Conservation (phyloP, 2,329 filamentous ascomycete genomes). For the Akanthomyces uredinophilus region DNA sequence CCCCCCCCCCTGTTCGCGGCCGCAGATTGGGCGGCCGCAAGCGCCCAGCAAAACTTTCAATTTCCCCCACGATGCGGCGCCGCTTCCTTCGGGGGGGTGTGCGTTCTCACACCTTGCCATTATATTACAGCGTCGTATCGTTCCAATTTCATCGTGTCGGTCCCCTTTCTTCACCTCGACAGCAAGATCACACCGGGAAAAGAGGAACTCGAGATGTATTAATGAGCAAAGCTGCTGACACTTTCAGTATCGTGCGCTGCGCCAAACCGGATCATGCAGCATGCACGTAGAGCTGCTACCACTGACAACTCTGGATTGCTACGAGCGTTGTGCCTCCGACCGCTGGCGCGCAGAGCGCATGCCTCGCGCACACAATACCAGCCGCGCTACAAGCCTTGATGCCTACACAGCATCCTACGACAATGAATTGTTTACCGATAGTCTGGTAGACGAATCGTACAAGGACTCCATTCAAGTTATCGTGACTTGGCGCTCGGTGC, state of each 20-base stretch:
- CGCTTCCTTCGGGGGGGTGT: too few relatives aligned
- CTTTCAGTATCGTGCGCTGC: neutral
- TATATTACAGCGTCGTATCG: slow-evolving; percentile 1
- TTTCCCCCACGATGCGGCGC: neutral
- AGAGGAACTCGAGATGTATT: neutral
- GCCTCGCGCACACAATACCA: neutral
- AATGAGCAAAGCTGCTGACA: too few relatives aligned
- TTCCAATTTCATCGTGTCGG: neutral
- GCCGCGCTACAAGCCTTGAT: too few relatives aligned
- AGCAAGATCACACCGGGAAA: neutral
- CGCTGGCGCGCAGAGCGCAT: neutral
- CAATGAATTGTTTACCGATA: too few relatives aligned
- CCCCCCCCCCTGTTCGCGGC: neutral
- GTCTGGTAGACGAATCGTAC: too few relatives aligned
- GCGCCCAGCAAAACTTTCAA: neutral
- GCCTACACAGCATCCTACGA: neutral
- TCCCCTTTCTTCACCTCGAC: neutral
- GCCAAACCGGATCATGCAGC: neutral
- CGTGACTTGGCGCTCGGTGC: neutral
- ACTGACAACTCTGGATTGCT: too few relatives aligned
- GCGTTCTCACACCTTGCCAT: neutral
- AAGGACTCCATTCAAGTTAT: neutral
- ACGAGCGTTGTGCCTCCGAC: too few relatives aligned
- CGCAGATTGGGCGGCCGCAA: slow-evolving; percentile 2
- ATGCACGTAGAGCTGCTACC: neutral